A percentile compares a stretch with the other conserved stretches of the same genome.
Evolutionary conservation across 2,329 filamentous ascomycete genomes (phyloP).

Genomic region (Nemania sp.): DNA sequence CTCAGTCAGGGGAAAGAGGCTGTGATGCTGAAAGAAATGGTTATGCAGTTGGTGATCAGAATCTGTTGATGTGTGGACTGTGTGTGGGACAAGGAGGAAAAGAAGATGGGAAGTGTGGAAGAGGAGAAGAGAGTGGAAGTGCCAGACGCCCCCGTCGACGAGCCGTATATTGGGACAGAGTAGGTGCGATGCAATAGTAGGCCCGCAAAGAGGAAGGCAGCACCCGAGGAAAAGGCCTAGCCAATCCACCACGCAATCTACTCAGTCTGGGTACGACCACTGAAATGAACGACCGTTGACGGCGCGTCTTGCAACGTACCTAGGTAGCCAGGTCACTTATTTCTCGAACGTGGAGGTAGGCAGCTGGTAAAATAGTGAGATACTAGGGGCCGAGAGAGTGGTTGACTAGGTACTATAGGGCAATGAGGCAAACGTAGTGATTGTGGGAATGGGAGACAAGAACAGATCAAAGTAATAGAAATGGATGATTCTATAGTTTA

Average conservation of each 20-base stretch:
- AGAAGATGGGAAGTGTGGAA: slow-evolving; percentile 23
- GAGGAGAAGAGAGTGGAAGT: slow-evolving; percentile 13
- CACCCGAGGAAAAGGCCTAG: neutral
- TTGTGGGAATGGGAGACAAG: neutral
- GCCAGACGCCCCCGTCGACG: neutral
- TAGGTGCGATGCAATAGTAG: neutral
- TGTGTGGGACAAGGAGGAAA: no score
- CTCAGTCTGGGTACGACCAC: no score
- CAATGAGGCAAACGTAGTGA: neutral
- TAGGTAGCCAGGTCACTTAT: no score
- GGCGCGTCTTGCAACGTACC: no score
- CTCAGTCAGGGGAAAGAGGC: slow-evolving; percentile 20
- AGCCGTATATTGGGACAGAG: slow-evolving; percentile 1
- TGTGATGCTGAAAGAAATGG: slow-evolving; percentile 35
- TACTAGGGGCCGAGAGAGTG: no score
- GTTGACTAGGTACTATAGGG: no score
- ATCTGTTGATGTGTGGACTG: slow-evolving; percentile 29
- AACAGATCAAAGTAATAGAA: neutral
- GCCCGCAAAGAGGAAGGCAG: neutral
- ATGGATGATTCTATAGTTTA: neutral
- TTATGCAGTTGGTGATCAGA: slow-evolving; percentile 28
- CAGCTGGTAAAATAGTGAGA: neutral
- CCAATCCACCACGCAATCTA: no score
- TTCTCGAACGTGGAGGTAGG: no score
- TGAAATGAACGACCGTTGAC: no score